phyloP scores from a whole-genome alignment of 805 yeast genomes.

The Wickerhamomyces bisporus region DNA sequence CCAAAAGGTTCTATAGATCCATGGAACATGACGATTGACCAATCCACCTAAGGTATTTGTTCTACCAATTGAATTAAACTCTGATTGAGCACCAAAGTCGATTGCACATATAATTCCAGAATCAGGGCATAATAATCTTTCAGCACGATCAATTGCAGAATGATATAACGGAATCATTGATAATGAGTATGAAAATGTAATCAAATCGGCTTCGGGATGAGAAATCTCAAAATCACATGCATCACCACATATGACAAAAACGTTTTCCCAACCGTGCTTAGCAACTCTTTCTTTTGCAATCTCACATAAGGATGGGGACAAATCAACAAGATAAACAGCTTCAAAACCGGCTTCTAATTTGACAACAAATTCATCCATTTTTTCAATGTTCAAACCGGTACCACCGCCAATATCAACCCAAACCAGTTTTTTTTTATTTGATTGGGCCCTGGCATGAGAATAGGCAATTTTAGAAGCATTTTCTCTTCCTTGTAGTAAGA shows the following conservation, averaged over 20 bases:
- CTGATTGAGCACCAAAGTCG: slow-evolving; percentile 75
- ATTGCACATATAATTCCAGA: slow-evolving; percentile 65
- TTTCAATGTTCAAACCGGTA: slow-evolving; percentile 77
- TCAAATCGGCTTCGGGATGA: slow-evolving; percentile 51
- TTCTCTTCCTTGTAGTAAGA: slow-evolving; percentile 66
- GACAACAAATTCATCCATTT: slow-evolving; percentile 52
- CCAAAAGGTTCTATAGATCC: slow-evolving; percentile 81
- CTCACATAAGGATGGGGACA: slow-evolving; percentile 71
- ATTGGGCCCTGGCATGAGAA: slow-evolving; percentile 40
- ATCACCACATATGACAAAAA: slow-evolving; percentile 65
- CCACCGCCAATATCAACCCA: slow-evolving; percentile 89
- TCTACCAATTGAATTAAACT: slow-evolving; percentile 60
- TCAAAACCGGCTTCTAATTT: slow-evolving; percentile 39
- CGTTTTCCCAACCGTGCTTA: slow-evolving; percentile 48
- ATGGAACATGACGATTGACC: slow-evolving; percentile 64
- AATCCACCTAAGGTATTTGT: slow-evolving; percentile 73
- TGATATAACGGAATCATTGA: slow-evolving; percentile 85
- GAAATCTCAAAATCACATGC: slow-evolving; percentile 66
- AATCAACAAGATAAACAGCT: slow-evolving; percentile 67
- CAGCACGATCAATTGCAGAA: slow-evolving; percentile 70
- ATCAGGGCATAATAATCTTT: slow-evolving; percentile 41
- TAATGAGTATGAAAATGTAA: slow-evolving; percentile 75
- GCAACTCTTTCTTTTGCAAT: slow-evolving; percentile 59
- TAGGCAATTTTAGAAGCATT: slow-evolving; percentile 55
- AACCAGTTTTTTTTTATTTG: slow-evolving; percentile 39